These are phyloP conservation scores for Cyanidium caldarium DNA, from an alignment of 23 red algal species.

Conservation along the genomic window DNA sequence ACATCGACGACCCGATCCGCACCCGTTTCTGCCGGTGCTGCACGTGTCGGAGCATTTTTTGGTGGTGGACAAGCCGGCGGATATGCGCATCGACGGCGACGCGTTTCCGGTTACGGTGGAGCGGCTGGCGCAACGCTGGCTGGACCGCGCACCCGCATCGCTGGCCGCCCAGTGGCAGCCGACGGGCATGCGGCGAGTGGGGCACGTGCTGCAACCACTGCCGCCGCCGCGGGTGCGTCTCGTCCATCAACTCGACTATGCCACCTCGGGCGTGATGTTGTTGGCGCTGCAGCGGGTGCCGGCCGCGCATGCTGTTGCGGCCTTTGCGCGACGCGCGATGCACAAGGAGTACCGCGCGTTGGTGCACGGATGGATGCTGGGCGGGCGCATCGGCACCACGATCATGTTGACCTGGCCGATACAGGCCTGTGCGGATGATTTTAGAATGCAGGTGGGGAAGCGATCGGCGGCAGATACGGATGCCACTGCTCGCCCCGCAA, in stretches of 20 bases:
- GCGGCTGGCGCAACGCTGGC: conserved; percentile 16
- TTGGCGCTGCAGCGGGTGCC: conserved; percentile 29
- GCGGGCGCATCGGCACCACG: neutral
- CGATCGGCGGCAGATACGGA: neutral
- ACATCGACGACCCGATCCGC: no score
- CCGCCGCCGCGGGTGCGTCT: conserved; percentile 10
- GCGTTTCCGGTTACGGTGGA: conserved; percentile 36
- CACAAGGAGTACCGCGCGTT: conserved; percentile 62
- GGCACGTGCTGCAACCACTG: neutral
- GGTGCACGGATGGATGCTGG: conserved; percentile 39
- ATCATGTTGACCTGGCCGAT: neutral
- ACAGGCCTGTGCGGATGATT: neutral
- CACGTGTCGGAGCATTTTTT: conserved; percentile 43
- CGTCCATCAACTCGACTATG: conserved; percentile 93
- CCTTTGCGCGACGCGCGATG: conserved; percentile 40
- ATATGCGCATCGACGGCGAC: conserved; percentile 80
- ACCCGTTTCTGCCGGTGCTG: conserved; percentile 18
- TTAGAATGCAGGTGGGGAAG: neutral
- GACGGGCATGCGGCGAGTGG: neutral
- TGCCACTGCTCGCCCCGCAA: neutral
- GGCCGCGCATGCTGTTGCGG: conserved; percentile 24
- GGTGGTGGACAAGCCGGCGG: conserved; percentile 61
- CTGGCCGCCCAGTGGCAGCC: neutral
- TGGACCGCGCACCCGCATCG: neutral
- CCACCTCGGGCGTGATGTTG: conserved; percentile 75